A percentile compares a stretch with the other conserved stretches of the same genome.
phyloP scores from a whole-genome alignment of 805 yeast species.

The Priceomyces carsonii region DNA sequence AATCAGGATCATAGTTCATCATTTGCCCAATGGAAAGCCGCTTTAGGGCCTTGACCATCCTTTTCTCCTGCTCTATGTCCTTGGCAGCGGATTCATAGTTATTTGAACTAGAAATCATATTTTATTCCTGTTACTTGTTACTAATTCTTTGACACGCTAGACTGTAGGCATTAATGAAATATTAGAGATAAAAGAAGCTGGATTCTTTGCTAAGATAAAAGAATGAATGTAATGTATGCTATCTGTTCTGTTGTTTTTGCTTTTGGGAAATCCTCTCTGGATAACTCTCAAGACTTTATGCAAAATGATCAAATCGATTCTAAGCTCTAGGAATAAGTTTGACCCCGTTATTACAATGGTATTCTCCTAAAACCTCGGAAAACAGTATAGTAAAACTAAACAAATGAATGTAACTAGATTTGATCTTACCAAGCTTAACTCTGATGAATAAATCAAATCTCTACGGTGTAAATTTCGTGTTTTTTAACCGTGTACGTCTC shows the following conservation, averaged over 20 bases:
- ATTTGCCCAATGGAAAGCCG: constrained; percentile 68
- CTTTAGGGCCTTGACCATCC: constrained; percentile 71
- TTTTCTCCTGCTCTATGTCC: constrained; percentile 73
- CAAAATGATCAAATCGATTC: no score
- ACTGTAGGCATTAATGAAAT: no score
- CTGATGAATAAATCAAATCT: no score
- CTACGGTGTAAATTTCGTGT: no score
- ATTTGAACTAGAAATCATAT: constrained; percentile 6
- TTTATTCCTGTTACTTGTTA: constrained; percentile 1
- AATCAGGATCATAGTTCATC: constrained; percentile 67
- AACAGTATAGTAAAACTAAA: no score
- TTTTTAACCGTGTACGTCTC: constrained; percentile 3
- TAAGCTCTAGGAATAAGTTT: no score
- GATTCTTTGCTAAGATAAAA: not conserved
- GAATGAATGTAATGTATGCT: not conserved
- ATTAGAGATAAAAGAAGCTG: no score
- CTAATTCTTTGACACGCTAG: no score
- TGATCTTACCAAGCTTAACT: no score
- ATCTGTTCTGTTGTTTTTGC: not conserved
- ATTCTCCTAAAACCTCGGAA: no score
- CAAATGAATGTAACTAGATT: no score
- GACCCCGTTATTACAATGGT: no score
- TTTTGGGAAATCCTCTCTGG: not conserved
- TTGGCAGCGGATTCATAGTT: constrained; percentile 59
- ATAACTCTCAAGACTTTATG: constrained; percentile 1